These are phyloP conservation scores for Pythium sp. DNA, from an alignment of 352 stramenopile genomes.

Conservation along the genomic window DNA sequence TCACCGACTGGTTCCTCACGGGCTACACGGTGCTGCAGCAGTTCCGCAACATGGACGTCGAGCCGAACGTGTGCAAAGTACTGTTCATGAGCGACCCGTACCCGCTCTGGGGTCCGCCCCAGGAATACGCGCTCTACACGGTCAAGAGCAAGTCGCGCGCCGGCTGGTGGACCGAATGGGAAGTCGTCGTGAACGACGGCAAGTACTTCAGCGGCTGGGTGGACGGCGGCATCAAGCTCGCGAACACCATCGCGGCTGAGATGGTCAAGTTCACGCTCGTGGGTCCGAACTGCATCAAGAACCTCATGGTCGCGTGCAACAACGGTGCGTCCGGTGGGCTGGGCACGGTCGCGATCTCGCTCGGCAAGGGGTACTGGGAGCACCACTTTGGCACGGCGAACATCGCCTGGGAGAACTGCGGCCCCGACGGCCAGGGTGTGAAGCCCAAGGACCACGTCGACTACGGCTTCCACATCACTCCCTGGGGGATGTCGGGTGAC, in stretches of 20 bases:
- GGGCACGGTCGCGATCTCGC: slow-evolving; percentile 5
- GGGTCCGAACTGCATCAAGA: background rate
- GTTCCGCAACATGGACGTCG: slow-evolving; percentile 1
- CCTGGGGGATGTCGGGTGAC: slow-evolving; percentile 3
- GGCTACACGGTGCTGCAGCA: background rate
- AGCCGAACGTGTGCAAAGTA: slow-evolving; percentile 4
- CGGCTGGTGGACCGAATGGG: slow-evolving; percentile 1
- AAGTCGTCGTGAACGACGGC: background rate
- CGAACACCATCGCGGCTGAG: slow-evolving; percentile 4
- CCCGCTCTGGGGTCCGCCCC: background rate
- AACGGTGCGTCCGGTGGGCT: background rate
- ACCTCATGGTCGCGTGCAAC: slow-evolving; percentile 7
- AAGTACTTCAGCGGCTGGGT: background rate
- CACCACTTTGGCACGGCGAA: background rate
- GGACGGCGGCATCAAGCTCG: background rate
- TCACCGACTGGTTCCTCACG: slow-evolving; percentile 11
- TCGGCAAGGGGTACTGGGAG: slow-evolving; percentile 6
- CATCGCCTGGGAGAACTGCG: slow-evolving; percentile 2
- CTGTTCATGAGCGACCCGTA: slow-evolving; percentile 1
- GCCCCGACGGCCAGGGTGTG: background rate
- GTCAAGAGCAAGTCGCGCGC: slow-evolving; percentile 8
- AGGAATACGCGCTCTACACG: background rate
- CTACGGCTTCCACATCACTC: slow-evolving; percentile 5
- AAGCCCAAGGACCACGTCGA: background rate
- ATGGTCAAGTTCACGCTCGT: slow-evolving; percentile 1